Conservation (phyloP, 2,329 filamentous ascomycete genomes). For the Emericellopsis cladophorae region DNA sequence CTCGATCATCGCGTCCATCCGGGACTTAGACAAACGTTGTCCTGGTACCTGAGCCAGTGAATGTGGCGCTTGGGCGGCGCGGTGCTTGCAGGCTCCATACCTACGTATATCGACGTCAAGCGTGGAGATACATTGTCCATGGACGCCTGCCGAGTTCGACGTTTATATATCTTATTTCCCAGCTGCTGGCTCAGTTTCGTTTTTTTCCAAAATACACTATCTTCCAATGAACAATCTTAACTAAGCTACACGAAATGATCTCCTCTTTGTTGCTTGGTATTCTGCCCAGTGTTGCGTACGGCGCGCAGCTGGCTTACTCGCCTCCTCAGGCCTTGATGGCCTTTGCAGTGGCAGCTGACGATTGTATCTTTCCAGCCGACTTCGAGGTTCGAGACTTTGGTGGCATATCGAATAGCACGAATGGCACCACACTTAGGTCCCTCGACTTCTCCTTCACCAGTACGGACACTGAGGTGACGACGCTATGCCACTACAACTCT, state of each 20-base stretch:
- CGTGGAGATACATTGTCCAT: no score
- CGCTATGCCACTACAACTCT: slow-evolving; percentile 28
- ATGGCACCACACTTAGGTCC: slow-evolving; percentile 12
- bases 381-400: slow-evolving; percentile 26
- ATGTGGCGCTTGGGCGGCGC: no score
- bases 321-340: slow-evolving; percentile 12
- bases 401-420: slow-evolving; percentile 18
- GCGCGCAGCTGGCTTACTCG: slow-evolving; percentile 11
- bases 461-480: slow-evolving; percentile 22
- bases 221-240: background rate
- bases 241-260: background rate
- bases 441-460: slow-evolving; percentile 29
- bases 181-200: background rate
- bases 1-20: background rate
- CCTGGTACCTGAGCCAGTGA: no score
- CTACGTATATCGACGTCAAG: background rate
- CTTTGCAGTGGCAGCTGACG: slow-evolving; percentile 8
- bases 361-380: slow-evolving; percentile 22
- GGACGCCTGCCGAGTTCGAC: background rate
- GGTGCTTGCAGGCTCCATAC: background rate
- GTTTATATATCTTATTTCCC: background rate
- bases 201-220: background rate
- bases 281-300: slow-evolving; percentile 9
- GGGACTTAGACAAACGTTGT: no score
- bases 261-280: slow-evolving; percentile 5